Percentiles rank a stretch among this genome's conserved stretches.
phyloP scores from a whole-genome alignment of 2,329 filamentous ascomycete species.

The Herpotrichia juniperi region DNA sequence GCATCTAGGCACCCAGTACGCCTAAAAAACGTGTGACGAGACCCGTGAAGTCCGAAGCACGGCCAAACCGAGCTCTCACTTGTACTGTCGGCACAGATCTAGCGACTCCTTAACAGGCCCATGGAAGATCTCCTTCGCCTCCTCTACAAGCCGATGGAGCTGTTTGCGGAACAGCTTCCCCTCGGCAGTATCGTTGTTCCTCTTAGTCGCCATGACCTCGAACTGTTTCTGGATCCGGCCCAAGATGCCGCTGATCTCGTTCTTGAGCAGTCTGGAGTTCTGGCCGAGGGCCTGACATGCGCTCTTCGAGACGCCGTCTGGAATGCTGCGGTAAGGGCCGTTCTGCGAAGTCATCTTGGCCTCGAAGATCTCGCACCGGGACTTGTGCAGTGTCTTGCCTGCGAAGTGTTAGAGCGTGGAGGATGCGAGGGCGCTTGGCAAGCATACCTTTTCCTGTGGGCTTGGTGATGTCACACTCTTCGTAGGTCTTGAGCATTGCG shows the following conservation, averaged over 20 bases:
- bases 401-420: not conserved
- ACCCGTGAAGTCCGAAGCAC: too few species aligned
- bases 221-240: conserved; percentile 8
- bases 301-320: not conserved
- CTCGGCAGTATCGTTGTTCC: too few species aligned
- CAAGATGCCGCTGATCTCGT: conserved; percentile 5
- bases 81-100: too few species aligned
- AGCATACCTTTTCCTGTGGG: not conserved
- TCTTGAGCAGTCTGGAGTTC: not conserved
- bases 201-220: conserved; percentile 10
- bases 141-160: too few species aligned
- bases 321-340: conserved; percentile 5
- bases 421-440: not conserved
- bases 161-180: too few species aligned
- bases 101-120: too few species aligned
- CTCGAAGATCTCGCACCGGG: conserved; percentile 12
- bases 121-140: too few species aligned
- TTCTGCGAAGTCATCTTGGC: conserved; percentile 1
- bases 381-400: conserved; percentile 10
- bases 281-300: not conserved
- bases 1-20: too few species aligned
- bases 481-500: conserved; percentile 19
- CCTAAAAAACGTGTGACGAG: too few species aligned
- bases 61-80: too few species aligned
- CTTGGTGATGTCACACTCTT: not conserved